Evolutionary conservation across 2,329 filamentous ascomycete genomes (phyloP), one percentile per base, ranked within the genome.

Genomic region (Mycosphaerella sp.): DNA sequence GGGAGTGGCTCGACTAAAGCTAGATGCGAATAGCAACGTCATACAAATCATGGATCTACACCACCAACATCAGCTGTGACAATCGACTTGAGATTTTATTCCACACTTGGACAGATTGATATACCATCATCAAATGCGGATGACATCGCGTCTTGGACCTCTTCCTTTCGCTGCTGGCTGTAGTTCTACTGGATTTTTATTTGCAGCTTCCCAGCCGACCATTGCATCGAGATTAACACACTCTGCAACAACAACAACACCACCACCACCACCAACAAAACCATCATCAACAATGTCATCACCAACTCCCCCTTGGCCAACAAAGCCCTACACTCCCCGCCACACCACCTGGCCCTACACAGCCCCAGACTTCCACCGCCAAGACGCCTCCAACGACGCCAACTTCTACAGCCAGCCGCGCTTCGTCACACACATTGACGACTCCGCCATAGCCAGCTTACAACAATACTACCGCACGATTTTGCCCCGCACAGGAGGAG

Each of bases 371-470:
- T 74, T 75, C 55, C 59, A 55, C 4, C 65, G 71, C 17, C 63
- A 67, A 41, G 72, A 75, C 42, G 59, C 68, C 13, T 64, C 59
- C 2, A 27, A 59, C 6, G 71, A 73, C 52, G 28, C 58, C 1
- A 44, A 57, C 3, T 75, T 74, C 59, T 74, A 73, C 61, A 59
- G 56, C 25, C 57, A 66, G 14, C 72, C 76, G 1, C 70, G 75
- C 13, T 75, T 78, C 54, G 75, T 79, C 1, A 76, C 76, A 9
- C 77, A 79, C 52, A 79, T 79, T 57, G 76, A 79, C 56, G 73
- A 76, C 37, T 65, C 69, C 4, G 74, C 75, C 0, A 76, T 78
- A 44, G 60, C 62, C 3, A 64, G 68, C 0, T 59, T 79, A 1
- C 64, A 68, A 18, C 54, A 61, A 2, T 79, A 79, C 63, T 79